Conservation (phyloP, 345 rosid genomes). For the Salix dunnii region DNA sequence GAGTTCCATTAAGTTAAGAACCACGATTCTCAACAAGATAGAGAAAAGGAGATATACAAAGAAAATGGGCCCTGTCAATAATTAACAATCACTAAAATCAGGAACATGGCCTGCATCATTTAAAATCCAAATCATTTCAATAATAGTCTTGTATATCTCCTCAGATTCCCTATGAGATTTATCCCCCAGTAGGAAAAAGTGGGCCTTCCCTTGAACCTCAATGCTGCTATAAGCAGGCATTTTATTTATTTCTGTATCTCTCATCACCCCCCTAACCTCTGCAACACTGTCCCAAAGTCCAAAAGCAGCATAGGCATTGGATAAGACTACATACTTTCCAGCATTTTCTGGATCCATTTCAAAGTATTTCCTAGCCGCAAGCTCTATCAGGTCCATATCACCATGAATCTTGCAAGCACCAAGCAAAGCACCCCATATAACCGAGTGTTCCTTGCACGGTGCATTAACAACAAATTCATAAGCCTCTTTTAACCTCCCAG, state of each 20-base stretch:
- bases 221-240: conserved; percentile 69
- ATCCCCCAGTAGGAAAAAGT: conserved; percentile 50
- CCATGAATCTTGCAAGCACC: conserved; percentile 66
- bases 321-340: conserved; percentile 62
- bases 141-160: conserved; percentile 45
- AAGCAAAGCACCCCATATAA: conserved; percentile 68
- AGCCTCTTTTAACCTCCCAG: conserved; percentile 65
- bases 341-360: conserved; percentile 58
- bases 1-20: background rate
- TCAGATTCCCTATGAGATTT: conserved; percentile 42
- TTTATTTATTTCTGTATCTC: conserved; percentile 42
- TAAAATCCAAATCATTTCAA: conserved; percentile 39
- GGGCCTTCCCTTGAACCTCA: conserved; percentile 53
- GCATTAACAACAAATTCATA: conserved; percentile 52
- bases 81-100: conserved; percentile 28
- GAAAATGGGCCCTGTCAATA: background rate
- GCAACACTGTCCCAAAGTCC: conserved; percentile 61
- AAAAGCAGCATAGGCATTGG: conserved; percentile 58
- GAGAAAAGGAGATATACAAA: background rate
- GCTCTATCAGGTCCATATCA: conserved; percentile 45
- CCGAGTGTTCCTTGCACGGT: conserved; percentile 53
- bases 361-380: conserved; percentile 51
- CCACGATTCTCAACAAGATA: background rate
- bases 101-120: conserved; percentile 46
- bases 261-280: conserved; percentile 54